phyloP scores from a whole-genome alignment of 148 eudicot species.

The Gaultheria prostrata region DNA sequence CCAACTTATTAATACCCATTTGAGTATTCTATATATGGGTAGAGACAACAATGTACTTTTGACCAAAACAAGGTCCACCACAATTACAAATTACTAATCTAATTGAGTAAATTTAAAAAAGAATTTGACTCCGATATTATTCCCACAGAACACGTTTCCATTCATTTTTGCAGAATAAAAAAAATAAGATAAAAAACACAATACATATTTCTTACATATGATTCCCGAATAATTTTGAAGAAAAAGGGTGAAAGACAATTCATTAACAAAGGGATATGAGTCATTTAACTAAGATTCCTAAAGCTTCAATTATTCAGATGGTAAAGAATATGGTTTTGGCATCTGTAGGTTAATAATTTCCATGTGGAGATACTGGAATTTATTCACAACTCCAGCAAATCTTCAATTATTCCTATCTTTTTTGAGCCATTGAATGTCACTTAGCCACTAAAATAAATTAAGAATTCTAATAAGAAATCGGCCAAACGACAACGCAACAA shows the following conservation, averaged over 20 bases:
- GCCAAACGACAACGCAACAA: background rate
- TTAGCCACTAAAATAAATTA: background rate
- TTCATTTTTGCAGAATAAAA: background rate
- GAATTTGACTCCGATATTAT: background rate
- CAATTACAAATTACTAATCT: background rate
- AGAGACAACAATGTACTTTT: background rate
- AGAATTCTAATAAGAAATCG: background rate
- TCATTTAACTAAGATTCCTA: background rate
- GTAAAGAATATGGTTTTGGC: constrained; percentile 2
- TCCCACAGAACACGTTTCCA: background rate
- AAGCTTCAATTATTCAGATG: constrained; percentile 1
- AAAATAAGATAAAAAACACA: background rate
- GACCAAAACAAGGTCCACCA: background rate
- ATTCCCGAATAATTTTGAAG: background rate
- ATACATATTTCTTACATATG: background rate
- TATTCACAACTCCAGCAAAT: constrained; percentile 12
- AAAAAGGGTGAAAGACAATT: background rate
- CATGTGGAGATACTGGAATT: constrained; percentile 3
- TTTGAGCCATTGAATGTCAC: background rate
- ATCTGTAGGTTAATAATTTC: constrained; percentile 8
- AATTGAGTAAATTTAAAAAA: background rate
- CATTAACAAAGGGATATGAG: background rate
- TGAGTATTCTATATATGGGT: background rate
- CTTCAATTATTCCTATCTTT: background rate
- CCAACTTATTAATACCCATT: background rate